phyloP scores from a whole-genome alignment of 2,329 filamentous ascomycete genomes.

The Juglanconis oblonga region DNA sequence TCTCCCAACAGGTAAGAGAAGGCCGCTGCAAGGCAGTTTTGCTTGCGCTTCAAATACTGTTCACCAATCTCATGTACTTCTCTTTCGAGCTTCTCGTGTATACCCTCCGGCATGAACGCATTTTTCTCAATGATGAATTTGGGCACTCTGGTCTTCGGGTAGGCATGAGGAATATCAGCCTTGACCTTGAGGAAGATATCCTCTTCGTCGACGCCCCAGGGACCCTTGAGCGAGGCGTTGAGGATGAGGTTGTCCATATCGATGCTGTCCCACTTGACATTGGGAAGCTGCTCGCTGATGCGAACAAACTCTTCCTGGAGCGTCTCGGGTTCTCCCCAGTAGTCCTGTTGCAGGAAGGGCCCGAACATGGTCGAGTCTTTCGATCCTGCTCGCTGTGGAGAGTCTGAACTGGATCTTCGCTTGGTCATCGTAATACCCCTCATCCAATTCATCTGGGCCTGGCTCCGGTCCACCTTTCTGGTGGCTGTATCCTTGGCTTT shows the following conservation, averaged over 20 bases:
- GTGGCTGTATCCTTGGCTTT: conserved; percentile 47
- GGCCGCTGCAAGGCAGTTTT: conserved; percentile 61
- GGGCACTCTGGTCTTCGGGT: conserved; percentile 56
- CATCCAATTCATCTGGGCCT: conserved; percentile 66
- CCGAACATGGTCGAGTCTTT: conserved; percentile 52
- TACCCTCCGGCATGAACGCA: conserved; percentile 57
- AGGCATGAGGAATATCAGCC: conserved; percentile 57
- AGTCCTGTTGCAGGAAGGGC: conserved; percentile 49
- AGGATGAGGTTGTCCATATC: conserved; percentile 60
- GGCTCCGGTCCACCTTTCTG: conserved; percentile 43
- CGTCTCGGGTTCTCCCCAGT: conserved; percentile 60
- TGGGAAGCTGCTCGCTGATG: conserved; percentile 59
- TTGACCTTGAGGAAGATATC: conserved; percentile 61
- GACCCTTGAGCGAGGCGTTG: conserved; percentile 61
- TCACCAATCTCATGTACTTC: conserved; percentile 56
- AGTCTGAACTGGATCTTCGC: conserved; percentile 43
- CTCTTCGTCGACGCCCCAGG: conserved; percentile 57
- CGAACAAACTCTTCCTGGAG: conserved; percentile 64
- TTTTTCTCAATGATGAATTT: conserved; percentile 61
- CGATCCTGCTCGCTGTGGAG: conserved; percentile 47
- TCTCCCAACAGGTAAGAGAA: conserved; percentile 64
- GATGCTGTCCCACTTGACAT: conserved; percentile 62
- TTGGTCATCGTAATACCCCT: conserved; percentile 65
- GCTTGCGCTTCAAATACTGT: conserved; percentile 53
- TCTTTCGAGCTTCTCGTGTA: conserved; percentile 48